Evolutionary conservation across 2,329 filamentous ascomycete species (phyloP).

Genomic region (Pseudogymnoascus sp.): DNA sequence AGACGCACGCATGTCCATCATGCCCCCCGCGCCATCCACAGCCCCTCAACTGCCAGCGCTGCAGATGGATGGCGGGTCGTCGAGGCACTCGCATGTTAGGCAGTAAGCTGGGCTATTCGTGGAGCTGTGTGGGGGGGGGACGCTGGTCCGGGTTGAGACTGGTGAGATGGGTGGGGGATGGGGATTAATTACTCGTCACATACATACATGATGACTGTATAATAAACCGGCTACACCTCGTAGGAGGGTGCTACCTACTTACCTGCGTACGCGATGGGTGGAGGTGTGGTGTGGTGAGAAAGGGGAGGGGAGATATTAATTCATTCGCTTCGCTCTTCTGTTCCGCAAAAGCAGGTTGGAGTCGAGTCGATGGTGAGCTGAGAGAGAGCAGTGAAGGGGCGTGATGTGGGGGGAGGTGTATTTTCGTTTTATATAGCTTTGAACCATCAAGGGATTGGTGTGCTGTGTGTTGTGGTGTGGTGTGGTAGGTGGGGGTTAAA

Average conservation of each 20-base stretch:
- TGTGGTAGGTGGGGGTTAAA: not conserved
- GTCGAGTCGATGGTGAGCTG: not conserved
- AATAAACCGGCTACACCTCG: not conserved
- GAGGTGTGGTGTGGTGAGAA: not conserved
- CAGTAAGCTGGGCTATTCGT: not conserved
- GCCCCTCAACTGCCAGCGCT: not conserved
- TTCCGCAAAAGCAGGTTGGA: not conserved
- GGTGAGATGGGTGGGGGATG: not conserved
- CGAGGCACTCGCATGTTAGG: not conserved
- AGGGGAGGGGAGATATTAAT: not conserved
- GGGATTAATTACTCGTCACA: not conserved
- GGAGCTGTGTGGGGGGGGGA: not conserved
- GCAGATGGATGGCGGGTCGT: not conserved
- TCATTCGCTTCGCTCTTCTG: not conserved
- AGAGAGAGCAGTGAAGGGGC: not conserved
- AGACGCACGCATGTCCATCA: constrained; percentile 17
- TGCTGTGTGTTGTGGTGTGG: not conserved
- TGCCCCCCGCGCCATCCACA: not conserved
- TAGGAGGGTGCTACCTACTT: not conserved
- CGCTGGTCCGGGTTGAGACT: not conserved
- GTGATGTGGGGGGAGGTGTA: not conserved
- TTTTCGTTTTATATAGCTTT: constrained; percentile 7
- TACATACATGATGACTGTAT: not conserved
- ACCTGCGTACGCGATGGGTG: too few species aligned
- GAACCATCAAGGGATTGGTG: not conserved